phyloP scores from a whole-genome alignment of 2,329 filamentous ascomycete genomes.

The Diaporthe sp. region DNA sequence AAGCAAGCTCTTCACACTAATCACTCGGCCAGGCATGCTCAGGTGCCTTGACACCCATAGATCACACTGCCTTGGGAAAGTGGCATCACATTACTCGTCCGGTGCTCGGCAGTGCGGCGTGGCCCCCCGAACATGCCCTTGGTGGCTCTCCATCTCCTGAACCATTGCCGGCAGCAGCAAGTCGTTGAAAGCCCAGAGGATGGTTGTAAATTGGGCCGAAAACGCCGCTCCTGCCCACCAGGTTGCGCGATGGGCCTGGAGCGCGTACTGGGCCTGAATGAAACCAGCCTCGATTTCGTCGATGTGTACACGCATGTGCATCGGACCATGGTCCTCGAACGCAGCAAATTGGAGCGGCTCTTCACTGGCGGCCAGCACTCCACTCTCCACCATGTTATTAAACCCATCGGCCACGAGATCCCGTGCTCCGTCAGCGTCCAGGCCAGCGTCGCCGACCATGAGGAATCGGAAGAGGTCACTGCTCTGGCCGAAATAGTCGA shows the following conservation, averaged over 20 bases:
- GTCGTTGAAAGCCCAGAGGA: slow-evolving; percentile 49
- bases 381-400: not conserved
- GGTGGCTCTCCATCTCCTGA: slow-evolving; percentile 11
- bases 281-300: slow-evolving; percentile 45
- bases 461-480: not conserved
- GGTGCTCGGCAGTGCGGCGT: not conserved
- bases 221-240: slow-evolving; percentile 57
- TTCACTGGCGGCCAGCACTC: not conserved
- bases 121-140: not conserved
- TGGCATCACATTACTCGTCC: not conserved
- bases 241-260: slow-evolving; percentile 56
- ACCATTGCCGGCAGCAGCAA: slow-evolving; percentile 39
- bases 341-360: not conserved
- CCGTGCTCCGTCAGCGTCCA: not conserved
- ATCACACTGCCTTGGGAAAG: not conserved
- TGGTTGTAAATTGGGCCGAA: slow-evolving; percentile 44
- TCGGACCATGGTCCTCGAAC: not conserved
- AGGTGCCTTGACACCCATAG: not conserved
- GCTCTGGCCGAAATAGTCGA: slow-evolving; percentile 1
- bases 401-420: not conserved
- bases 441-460: not conserved
- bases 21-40: not conserved
- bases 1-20: not conserved
- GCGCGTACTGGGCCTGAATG: slow-evolving; percentile 50
- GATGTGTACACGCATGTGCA: not conserved